These are phyloP conservation scores for Akanthomyces muscarius DNA, from an alignment of 2,329 filamentous ascomycete species.

Conservation along the genomic window DNA sequence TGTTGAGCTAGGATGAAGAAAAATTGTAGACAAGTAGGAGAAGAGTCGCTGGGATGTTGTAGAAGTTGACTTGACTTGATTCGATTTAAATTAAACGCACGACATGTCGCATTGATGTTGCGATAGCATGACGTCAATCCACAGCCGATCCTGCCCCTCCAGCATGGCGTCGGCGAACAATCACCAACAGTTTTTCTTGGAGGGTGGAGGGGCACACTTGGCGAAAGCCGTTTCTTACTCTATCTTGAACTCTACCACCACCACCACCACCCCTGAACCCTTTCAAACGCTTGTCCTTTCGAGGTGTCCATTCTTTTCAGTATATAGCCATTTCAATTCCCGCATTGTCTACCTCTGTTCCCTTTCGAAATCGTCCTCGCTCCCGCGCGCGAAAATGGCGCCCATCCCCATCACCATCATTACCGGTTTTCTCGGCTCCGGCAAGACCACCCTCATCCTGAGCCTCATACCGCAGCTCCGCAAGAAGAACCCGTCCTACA, in stretches of 20 bases:
- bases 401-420: slow-evolving; percentile 90
- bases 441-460: slow-evolving; percentile 93
- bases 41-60: background rate
- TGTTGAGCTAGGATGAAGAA: no score
- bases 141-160: slow-evolving; percentile 16
- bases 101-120: background rate
- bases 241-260: background rate
- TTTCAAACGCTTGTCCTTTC: background rate
- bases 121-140: slow-evolving; percentile 16
- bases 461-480: slow-evolving; percentile 87
- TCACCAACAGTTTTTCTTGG: slow-evolving; percentile 12
- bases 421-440: slow-evolving; percentile 92
- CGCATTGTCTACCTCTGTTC: background rate
- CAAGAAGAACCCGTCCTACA: slow-evolving; percentile 69
- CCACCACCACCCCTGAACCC: background rate
- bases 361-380: background rate
- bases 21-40: background rate
- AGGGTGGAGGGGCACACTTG: slow-evolving; percentile 16
- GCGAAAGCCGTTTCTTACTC: background rate
- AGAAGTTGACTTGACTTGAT: background rate
- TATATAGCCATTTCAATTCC: background rate
- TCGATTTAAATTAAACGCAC: background rate
- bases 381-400: slow-evolving; percentile 41
- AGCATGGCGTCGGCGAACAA: background rate
- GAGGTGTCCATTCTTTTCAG: background rate